Base-by-base conservation (phyloP, 2,329 filamentous ascomycete species). In the Cytospora paraplurivora region DNA sequence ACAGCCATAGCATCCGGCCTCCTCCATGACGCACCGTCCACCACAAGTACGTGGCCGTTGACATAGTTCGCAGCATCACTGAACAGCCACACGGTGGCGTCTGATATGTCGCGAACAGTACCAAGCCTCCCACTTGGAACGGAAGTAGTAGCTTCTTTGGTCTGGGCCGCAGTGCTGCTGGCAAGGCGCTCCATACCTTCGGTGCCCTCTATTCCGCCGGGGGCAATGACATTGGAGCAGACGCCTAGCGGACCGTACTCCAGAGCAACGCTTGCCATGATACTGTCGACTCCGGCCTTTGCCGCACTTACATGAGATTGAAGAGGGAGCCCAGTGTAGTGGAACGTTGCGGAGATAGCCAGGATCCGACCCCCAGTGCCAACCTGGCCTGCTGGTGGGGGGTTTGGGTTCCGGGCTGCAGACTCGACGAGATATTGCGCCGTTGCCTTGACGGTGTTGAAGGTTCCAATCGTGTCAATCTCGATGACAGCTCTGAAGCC, bases 401-500 rank as follows among this genome's bases (percentile, higher is more conserved):
- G 78, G 64, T 85, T 85, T 1, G 85, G 82, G 68, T 89, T 86
- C 19, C 84, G 85, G 38, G 78, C 76, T 1, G 90, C 88, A n/a
- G 92, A 96, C 70, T 86, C 82, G 13, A 92, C 77, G 3, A 99
- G 85, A 71, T 96, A 84, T 0, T 92, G 92, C 38, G 97, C 79
- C 1, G 92, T 95, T 4, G 94, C 93, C 78, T 98, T 98, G 72
- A 97, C 83, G 3, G 93, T 97, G 79, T 98, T 96, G 79, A 91
- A 99, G 17, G 91, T 96, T 37, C 95, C 95, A 41, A 98, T 77
- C 3, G 97, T 89, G 74, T 98, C 95, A 72, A 99, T 99, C 66
- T 98, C 95, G 71, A 98, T 94, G 68, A 99, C 95, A 0, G 91
- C 83, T 76, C 93, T 96, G 86, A 99, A 96, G 4, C 92, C 95